These are phyloP conservation scores for Salix suchowensis DNA, from an alignment of 345 rosid genomes.

Conservation along the genomic window DNA sequence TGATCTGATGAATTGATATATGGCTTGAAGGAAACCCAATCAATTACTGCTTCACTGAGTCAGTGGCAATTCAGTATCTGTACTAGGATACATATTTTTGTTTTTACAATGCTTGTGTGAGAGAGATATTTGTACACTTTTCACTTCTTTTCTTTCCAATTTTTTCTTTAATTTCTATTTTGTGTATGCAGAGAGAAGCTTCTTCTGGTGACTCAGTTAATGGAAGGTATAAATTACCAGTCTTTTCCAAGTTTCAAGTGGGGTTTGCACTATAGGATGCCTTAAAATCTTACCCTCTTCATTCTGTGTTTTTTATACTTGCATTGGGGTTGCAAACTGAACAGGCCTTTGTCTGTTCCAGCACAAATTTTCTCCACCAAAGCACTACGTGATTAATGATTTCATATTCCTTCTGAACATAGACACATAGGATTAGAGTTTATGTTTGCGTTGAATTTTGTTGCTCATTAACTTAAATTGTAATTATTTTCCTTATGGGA, in stretches of 20 bases:
- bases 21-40: not conserved
- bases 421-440: not conserved
- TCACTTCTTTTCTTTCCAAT: not conserved
- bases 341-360: not conserved
- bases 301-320: not conserved
- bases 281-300: constrained; percentile 2
- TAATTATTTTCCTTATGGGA: not conserved
- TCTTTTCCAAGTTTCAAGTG: constrained; percentile 3
- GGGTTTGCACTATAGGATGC: not conserved
- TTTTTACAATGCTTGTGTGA: constrained; percentile 1
- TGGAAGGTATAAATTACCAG: constrained; percentile 33
- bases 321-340: not conserved
- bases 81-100: not conserved
- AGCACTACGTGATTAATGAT: not conserved
- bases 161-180: not conserved
- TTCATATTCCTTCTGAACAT: not conserved
- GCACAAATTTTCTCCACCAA: not conserved
- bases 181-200: constrained; percentile 32
- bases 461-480: not conserved
- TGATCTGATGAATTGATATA: constrained; percentile 5
- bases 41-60: constrained; percentile 4
- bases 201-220: constrained; percentile 19
- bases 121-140: not conserved
- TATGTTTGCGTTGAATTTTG: not conserved
- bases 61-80: constrained; percentile 1